These are phyloP conservation scores for Melampsora larici-populina DNA, from an alignment of 1,284 basidiomycete genomes.

Conservation along the genomic window DNA sequence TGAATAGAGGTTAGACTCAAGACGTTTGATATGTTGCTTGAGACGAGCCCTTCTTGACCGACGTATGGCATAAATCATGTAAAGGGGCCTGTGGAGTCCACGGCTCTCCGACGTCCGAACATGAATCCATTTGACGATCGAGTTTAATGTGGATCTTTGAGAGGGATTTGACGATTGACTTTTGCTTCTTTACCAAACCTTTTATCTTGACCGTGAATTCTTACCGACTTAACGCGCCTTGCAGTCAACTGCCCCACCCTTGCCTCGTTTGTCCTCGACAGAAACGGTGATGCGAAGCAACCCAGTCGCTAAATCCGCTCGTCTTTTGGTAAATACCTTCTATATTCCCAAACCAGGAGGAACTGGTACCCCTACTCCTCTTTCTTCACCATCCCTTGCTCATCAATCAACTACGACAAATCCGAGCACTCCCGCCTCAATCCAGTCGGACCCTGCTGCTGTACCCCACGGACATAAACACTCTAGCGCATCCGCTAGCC, in stretches of 20 bases:
- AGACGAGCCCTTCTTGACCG: neutral
- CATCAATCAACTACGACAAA: neutral
- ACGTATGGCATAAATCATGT: neutral
- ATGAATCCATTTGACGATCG: neutral
- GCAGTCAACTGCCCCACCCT: neutral
- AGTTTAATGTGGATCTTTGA: no score
- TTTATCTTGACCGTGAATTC: neutral
- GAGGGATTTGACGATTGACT: neutral
- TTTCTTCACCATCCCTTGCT: neutral
- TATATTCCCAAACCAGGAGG: constrained; percentile 8
- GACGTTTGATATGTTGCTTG: no score
- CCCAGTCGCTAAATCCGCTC: neutral
- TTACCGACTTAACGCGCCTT: neutral
- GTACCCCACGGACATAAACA: neutral
- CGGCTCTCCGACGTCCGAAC: neutral
- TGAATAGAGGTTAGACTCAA: no score
- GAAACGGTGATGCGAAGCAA: neutral
- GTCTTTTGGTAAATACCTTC: neutral
- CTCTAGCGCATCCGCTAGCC: neutral
- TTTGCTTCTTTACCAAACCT: neutral
- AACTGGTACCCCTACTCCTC: neutral
- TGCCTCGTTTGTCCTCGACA: neutral
- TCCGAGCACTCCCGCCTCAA: neutral
- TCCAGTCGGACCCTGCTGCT: neutral
- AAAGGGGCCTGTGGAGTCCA: neutral